Base-by-base conservation (phyloP, 2,329 filamentous ascomycete species). In the Mycosphaerella sp. region DNA sequence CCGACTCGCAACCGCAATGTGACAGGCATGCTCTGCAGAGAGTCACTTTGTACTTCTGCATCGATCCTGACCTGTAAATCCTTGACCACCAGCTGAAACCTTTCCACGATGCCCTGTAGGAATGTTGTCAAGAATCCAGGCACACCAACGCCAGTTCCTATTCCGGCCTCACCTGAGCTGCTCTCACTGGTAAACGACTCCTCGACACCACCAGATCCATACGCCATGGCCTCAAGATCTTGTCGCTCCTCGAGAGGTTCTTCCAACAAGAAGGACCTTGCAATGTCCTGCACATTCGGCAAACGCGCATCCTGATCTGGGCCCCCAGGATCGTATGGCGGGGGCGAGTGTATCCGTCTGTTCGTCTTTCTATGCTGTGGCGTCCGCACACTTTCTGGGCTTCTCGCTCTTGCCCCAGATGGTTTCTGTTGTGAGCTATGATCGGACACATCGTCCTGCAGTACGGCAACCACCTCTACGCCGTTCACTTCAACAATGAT, bases 401-500 rank as follows among this genome's bases (percentile, higher is more conserved):
- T 61, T 39, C 56, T 53, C 66, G 55, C 47, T 64, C 63, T 64
- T 17, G 41, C 38, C 10, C 42, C 17, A 23, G 42, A 10, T 63
- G 59, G 60, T 63, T 64, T 61, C 55, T 64, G 67, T 46, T 62
- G 69, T 62, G 65, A 70, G 73, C 69, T 57, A 73, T 64, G 38
- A 11, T 44, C 42, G 11, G 47, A 40, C 38, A 12, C 17, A 10
- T 45, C 54, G 46, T 62, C 60, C 31, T 64, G 54, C 41, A 69
- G 47, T 4, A 42, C 54, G 12, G 65, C 59, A 12, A 83, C 80
- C 32, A 95, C 79, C 60, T 91, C 81, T 57, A 96, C 82, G 17
- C 89, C 90, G 62, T 92, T 83, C 21, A 92, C 79, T 66, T 95
- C 87, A 64, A 92, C 82, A 31, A 81, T 77, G 67, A 97, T 95